phyloP scores from a whole-genome alignment of 1,284 basidiomycete genomes.

The Peniophora sp. region DNA sequence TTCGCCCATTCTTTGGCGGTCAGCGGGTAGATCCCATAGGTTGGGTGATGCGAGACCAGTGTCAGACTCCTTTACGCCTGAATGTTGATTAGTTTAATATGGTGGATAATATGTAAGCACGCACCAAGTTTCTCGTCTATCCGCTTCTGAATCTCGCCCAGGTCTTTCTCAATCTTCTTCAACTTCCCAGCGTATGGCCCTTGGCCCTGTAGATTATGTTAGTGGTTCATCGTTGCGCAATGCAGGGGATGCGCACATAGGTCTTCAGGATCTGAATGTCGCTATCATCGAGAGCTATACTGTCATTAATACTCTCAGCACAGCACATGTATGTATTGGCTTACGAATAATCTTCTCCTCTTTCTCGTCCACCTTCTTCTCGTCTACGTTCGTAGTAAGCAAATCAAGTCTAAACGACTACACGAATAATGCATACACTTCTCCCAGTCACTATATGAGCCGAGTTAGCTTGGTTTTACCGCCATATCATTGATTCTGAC shows the following conservation, averaged over 20 bases:
- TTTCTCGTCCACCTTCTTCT: slow-evolving; percentile 73
- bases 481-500: slow-evolving; percentile 18
- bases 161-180: slow-evolving; percentile 88
- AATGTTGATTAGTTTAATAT: too few species aligned
- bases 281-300: slow-evolving; percentile 86
- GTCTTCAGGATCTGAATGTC: slow-evolving; percentile 99
- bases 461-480: slow-evolving; percentile 9
- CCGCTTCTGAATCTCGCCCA: slow-evolving; percentile 94
- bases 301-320: slow-evolving; percentile 12
- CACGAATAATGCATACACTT: slow-evolving; percentile 61
- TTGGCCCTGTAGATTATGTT: slow-evolving; percentile 67
- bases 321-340: slow-evolving; percentile 18
- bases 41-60: slow-evolving; percentile 96
- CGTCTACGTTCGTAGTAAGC: slow-evolving; percentile 37
- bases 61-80: slow-evolving; percentile 95
- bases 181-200: slow-evolving; percentile 90
- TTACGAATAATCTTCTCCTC: slow-evolving; percentile 89
- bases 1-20: slow-evolving; percentile 83
- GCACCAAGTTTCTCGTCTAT: slow-evolving; percentile 93
- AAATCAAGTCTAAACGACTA: slow-evolving; percentile 3
- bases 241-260: slow-evolving; percentile 52
- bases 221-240: not conserved
- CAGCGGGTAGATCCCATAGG: slow-evolving; percentile 89
- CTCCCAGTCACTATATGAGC: slow-evolving; percentile 79
- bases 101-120: too few species aligned